Evolutionary conservation across 1,284 basidiomycete genomes (phyloP), one percentile per base, ranked within the genome.

Genomic region (Ceratobasidium sp.): DNA sequence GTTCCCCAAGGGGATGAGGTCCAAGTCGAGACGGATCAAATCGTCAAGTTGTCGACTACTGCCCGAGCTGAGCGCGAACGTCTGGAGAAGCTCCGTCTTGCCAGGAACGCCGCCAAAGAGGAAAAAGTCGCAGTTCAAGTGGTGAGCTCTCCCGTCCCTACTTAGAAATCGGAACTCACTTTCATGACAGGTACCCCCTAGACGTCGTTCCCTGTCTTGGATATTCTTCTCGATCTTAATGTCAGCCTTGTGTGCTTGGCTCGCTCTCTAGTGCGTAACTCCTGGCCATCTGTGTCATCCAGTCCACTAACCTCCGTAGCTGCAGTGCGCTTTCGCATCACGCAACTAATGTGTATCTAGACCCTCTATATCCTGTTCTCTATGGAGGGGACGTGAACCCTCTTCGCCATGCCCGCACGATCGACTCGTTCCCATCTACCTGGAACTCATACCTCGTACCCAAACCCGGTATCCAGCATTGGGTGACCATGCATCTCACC

Each of bases 261-360:
- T 65, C 29, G 47, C 62, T 42, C 62, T 65, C 49, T 65, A 65
- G 62, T 65, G 38, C 49, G 62, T 65, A 20, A 25, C 38, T 35
- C 38, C 49, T 34, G 6, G 22, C 62, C 49, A 35, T 34, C 6
- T n/a, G n/a, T n/a, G 47, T 29, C 45, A 22, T n/a, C 20, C 27
- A 4, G 22, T 55, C 53, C 43, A n/a, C n/a, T 47, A 47, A 47
- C 45, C 49, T 53, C 60, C 42, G 22, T 38, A 52, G 45, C 13
- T 50, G 47, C 53, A 64, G 60, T 64, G 60, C 60, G 20, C 32
- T 64, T 12, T 64, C 60, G 2, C 60, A 64, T 35, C 60, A 52
- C 27, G 60, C 60, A 17, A 40, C 45, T 29, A 64, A 64, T 49
- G 60, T 64, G 20, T 64, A 64, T 27, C 49, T 64, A 25, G 60